Conservation (phyloP, 495 filamentous ascomycete genomes). For the Annulohypoxylon bovei region DNA sequence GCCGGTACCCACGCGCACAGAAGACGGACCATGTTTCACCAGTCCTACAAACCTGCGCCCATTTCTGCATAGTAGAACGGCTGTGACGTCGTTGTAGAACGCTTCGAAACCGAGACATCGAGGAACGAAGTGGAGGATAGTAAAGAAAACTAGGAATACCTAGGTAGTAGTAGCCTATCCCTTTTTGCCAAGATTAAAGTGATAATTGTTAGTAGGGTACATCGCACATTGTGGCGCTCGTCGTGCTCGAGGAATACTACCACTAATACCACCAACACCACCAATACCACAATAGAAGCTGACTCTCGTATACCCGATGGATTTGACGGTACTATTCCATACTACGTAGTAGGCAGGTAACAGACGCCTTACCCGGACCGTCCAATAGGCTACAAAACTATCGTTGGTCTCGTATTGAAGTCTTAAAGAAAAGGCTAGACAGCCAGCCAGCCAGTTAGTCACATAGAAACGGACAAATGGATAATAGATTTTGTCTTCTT, state of each 20-base stretch:
- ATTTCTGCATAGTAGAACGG: not conserved
- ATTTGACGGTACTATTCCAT: not conserved
- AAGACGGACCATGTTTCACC: constrained; percentile 38
- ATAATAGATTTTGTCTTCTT: not conserved
- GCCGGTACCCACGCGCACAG: constrained; percentile 30
- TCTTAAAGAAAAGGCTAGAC: not conserved
- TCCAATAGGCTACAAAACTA: constrained; percentile 19
- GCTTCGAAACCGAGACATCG: constrained; percentile 27
- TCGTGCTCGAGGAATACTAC: not conserved
- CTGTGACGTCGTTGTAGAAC: constrained; percentile 39
- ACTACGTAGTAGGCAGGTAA: constrained; percentile 16
- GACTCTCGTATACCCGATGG: constrained; percentile 17
- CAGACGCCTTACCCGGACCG: not conserved
- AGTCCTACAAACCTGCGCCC: constrained; percentile 13
- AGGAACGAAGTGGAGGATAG: not conserved
- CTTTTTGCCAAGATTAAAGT: not conserved
- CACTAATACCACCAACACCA: not conserved
- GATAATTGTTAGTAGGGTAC: constrained; percentile 18
- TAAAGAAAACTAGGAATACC: not conserved
- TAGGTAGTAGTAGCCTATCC: not conserved
- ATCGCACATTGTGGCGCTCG: not conserved
- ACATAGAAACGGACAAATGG: not conserved
- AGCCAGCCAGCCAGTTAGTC: not conserved
- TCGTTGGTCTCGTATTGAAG: constrained; percentile 15
- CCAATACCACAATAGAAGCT: constrained; percentile 1